These are phyloP conservation scores for Mrakia blollopis DNA, from an alignment of 768 basidiomycete genomes.

Conservation along the genomic window DNA sequence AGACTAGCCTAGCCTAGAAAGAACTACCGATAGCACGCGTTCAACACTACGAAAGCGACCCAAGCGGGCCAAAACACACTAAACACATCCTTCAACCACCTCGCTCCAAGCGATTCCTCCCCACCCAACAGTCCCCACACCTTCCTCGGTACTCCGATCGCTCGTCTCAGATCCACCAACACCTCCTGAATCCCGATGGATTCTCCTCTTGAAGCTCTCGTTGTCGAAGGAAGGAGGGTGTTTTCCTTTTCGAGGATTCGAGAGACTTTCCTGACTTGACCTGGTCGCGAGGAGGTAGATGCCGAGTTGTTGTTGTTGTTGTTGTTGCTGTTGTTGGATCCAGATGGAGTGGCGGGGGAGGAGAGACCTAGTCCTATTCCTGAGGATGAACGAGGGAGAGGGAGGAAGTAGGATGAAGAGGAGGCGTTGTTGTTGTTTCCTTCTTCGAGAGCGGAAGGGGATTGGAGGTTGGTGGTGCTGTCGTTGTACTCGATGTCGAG, in stretches of 20 bases:
- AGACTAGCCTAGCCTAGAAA: neutral
- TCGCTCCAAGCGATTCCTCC: neutral
- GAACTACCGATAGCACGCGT: neutral
- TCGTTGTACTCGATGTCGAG: neutral
- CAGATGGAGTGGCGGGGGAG: neutral
- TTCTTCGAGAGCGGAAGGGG: neutral
- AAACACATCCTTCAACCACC: neutral
- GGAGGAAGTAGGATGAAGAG: conserved; percentile 20
- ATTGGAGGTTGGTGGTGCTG: neutral
- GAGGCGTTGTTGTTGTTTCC: neutral
- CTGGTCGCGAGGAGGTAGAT: conserved; percentile 16
- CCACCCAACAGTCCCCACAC: neutral
- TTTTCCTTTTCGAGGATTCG: neutral
- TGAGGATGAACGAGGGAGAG: neutral
- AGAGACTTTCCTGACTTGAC: conserved; percentile 17
- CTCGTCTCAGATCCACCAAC: neutral
- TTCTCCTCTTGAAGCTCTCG: neutral
- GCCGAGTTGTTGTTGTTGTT: no score
- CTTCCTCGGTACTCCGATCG: neutral
- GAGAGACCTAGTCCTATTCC: conserved; percentile 5
- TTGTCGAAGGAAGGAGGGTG: neutral
- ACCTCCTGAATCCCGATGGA: neutral
- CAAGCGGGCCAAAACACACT: conserved; percentile 16
- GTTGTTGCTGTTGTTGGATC: no score
- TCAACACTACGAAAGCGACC: neutral